Conservation (phyloP, 257 asterid genomes). For the Cynanchum wilfordii region DNA sequence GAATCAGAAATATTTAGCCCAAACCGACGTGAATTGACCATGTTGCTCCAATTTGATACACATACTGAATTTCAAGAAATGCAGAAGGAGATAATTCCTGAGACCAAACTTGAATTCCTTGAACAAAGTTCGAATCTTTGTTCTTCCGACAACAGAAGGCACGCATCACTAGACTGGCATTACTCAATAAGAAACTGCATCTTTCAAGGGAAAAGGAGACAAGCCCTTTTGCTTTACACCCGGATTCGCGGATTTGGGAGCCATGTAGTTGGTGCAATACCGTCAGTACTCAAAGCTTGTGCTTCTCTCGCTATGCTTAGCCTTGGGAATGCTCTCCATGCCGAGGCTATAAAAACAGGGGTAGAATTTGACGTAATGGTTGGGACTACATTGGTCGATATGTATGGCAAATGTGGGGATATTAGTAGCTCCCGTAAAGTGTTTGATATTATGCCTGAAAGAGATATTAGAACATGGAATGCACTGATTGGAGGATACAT, state of each 20-base stretch:
- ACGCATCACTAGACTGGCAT: constrained; percentile 32
- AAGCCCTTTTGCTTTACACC: constrained; percentile 47
- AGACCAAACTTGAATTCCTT: background rate
- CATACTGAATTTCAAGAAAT: background rate
- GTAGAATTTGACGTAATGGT: constrained; percentile 49
- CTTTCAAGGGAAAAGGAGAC: constrained; percentile 36
- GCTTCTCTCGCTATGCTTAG: constrained; percentile 43
- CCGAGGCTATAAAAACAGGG: constrained; percentile 52
- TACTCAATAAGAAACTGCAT: constrained; percentile 32
- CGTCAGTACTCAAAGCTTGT: constrained; percentile 68
- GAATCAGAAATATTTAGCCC: background rate
- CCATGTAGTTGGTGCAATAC: constrained; percentile 35
- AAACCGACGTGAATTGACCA: background rate
- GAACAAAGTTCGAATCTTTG: constrained; percentile 4
- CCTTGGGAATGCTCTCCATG: constrained; percentile 50
- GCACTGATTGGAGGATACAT: constrained; percentile 70
- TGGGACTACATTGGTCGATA: constrained; percentile 62
- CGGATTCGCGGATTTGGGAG: constrained; percentile 36
- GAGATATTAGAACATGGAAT: constrained; percentile 61
- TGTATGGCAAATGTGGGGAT: constrained; percentile 68
- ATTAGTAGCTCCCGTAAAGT: constrained; percentile 38
- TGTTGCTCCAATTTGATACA: background rate
- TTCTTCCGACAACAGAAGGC: constrained; percentile 9
- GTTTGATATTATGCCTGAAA: constrained; percentile 66
- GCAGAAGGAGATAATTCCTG: background rate